A percentile compares a stretch with the other conserved stretches of the same genome.
Conservation (phyloP, 164 flowering plant genomes). For the Kingdonia uniflora region DNA sequence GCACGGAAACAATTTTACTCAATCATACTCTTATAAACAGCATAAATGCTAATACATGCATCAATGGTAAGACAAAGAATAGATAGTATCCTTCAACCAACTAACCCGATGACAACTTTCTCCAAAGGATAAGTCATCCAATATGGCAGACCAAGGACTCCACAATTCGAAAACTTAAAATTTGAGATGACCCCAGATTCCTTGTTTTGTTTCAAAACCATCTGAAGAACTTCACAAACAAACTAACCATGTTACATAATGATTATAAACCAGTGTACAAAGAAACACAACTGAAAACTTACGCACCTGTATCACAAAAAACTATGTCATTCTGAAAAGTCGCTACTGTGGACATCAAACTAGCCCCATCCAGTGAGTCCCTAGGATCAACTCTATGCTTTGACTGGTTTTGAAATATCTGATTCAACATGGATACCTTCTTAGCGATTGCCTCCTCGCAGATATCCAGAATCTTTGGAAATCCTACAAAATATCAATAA, state of each 20-base stretch:
- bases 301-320: slow-evolving; percentile 65
- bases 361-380: slow-evolving; percentile 25
- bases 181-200: slow-evolving; percentile 35
- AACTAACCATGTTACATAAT: slow-evolving; percentile 7
- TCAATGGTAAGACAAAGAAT: too few relatives aligned
- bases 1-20: background rate
- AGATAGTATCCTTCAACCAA: slow-evolving; percentile 2
- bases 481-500: slow-evolving; percentile 27
- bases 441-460: slow-evolving; percentile 48
- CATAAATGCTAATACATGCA: too few relatives aligned
- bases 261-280: slow-evolving; percentile 3
- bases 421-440: slow-evolving; percentile 35
- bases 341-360: slow-evolving; percentile 54
- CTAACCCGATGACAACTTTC: slow-evolving; percentile 46
- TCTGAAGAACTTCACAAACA: slow-evolving; percentile 54
- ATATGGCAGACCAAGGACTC: slow-evolving; percentile 75
- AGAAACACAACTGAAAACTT: background rate
- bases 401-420: slow-evolving; percentile 28
- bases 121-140: slow-evolving; percentile 65
- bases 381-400: slow-evolving; percentile 23
- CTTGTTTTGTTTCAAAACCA: slow-evolving; percentile 32
- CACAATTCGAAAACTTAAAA: slow-evolving; percentile 60
- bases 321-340: slow-evolving; percentile 29
- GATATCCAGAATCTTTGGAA: slow-evolving; percentile 47
- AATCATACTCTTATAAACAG: too few relatives aligned